Evolutionary conservation across 2,329 filamentous ascomycete species (phyloP), one percentile per base, ranked within the genome.

Genomic region (Drechslera avenae): DNA sequence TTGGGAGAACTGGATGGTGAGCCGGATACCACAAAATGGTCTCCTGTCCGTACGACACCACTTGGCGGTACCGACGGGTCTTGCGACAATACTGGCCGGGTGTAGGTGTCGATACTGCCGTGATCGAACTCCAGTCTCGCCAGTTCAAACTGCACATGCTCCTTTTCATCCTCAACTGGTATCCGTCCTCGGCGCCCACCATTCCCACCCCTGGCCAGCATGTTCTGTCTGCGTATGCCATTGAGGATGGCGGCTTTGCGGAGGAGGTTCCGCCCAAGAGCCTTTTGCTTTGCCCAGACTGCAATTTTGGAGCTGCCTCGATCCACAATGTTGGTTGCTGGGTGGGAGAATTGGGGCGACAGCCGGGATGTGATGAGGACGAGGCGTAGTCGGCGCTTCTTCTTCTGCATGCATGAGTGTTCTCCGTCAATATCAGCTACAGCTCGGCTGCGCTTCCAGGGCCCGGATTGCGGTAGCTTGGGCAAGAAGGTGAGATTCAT

Each of bases 241-340:
- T 90, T 90, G 68, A 88, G 77, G 49, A 88, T 83, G 5, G 86
- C 86, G 16, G 83, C 85, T 41, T 87, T 85, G 18, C 86, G 78
- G 12, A 89, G 75, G 19, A 84, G 74, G n/a, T 81, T 79, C 10
- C 71, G 66, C 23, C 79, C 75, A 14, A 80, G 73, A 1, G 77
- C 74, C 46, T 75, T 77, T 32, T 80, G 78, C 45, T 74, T 78
- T n/a, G 73, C 72, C 75, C 76, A 78, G 9, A 79, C 64, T 1
- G 76, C 70, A 48, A 78, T 75, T 57, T 76, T 78, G 36, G 75
- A 76, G 10, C 76, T 78, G 48, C 84, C 85, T 19, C 85, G 81
- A 68, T 86, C 83, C 44, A 86, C 78, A 49, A 89, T 88, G 62
- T 90, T 86, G 35, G 86, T 85, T 3, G 87, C 85, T 0, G 87